phyloP scores from a whole-genome alignment of 257 asterid species.

The Osmanthus fragrans region DNA sequence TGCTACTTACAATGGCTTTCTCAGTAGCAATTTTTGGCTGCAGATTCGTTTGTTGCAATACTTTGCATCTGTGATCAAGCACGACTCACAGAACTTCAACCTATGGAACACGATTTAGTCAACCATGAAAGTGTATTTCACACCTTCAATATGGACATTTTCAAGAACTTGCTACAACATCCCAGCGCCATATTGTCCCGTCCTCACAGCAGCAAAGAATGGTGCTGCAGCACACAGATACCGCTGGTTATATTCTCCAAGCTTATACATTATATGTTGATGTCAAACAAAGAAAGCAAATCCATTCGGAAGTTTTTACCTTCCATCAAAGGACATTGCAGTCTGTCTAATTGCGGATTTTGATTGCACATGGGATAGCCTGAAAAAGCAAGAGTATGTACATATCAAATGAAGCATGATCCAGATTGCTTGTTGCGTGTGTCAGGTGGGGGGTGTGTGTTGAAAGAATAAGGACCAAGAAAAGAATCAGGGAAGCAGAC shows the following conservation, averaged over 20 bases:
- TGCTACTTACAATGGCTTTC: background rate
- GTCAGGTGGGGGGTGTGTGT: background rate
- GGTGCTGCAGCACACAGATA: conserved; percentile 56
- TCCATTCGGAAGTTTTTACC: conserved; percentile 40
- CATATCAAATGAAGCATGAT: background rate
- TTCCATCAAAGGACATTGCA: conserved; percentile 90
- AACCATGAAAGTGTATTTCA: too few species aligned
- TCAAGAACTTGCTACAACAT: conserved; percentile 71
- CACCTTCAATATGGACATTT: background rate
- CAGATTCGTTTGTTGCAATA: background rate
- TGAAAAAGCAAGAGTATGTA: conserved; percentile 32
- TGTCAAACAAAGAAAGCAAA: background rate
- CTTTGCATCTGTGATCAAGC: background rate
- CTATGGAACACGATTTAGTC: too few species aligned
- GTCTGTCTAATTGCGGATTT: conserved; percentile 89
- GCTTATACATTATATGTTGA: background rate
- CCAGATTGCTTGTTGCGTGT: background rate
- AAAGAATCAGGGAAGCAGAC: conserved; percentile 35
- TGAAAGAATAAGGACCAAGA: background rate
- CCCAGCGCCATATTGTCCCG: conserved; percentile 99
- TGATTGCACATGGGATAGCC: conserved; percentile 83
- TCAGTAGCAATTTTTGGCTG: background rate
- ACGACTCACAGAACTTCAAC: background rate
- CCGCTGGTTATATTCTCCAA: conserved; percentile 4
- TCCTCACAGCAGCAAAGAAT: conserved; percentile 97